Percentiles rank a stretch among this genome's conserved stretches.
These are phyloP conservation scores for Zymoseptoria tritici DNA, from an alignment of 2,329 filamentous ascomycete species.

Conservation along the genomic window DNA sequence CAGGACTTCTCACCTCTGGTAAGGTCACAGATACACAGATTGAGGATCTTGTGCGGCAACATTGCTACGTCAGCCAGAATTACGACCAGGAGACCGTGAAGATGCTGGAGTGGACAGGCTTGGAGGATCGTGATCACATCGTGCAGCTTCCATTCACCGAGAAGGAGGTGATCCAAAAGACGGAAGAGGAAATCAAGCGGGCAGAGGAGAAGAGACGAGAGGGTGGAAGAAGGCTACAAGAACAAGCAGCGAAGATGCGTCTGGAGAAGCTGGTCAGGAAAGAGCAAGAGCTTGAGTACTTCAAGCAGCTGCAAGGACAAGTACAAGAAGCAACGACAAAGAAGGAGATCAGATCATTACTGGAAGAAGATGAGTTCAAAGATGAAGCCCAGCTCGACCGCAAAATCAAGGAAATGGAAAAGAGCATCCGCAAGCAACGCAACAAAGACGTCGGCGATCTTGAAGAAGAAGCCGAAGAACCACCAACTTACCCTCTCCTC, in stretches of 20 bases:
- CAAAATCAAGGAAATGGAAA: constrained; percentile 80
- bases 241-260: constrained; percentile 95
- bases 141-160: constrained; percentile 93
- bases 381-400: constrained; percentile 82
- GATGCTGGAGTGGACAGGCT: constrained; percentile 82
- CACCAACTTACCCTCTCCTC: constrained; percentile 78
- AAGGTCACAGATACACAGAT: constrained; percentile 82
- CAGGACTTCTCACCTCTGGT: constrained; percentile 57
- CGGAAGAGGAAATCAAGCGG: constrained; percentile 81
- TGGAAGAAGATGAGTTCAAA: constrained; percentile 82
- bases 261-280: constrained; percentile 92
- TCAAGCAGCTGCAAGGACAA: constrained; percentile 69
- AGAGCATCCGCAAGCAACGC: constrained; percentile 77
- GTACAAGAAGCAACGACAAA: constrained; percentile 68
- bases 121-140: constrained; percentile 82
- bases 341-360: constrained; percentile 77
- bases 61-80: constrained; percentile 80
- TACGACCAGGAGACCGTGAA: constrained; percentile 70
- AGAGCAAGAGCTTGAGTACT: constrained; percentile 91
- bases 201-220: constrained; percentile 94
- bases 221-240: constrained; percentile 80
- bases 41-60: constrained; percentile 77
- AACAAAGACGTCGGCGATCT: constrained; percentile 87
- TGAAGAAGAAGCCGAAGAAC: constrained; percentile 68
- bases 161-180: constrained; percentile 83